Evolutionary conservation across 345 rosid genomes (phyloP), one percentile per base, ranked within the genome.

Genomic region (Lepidium africanum): DNA sequence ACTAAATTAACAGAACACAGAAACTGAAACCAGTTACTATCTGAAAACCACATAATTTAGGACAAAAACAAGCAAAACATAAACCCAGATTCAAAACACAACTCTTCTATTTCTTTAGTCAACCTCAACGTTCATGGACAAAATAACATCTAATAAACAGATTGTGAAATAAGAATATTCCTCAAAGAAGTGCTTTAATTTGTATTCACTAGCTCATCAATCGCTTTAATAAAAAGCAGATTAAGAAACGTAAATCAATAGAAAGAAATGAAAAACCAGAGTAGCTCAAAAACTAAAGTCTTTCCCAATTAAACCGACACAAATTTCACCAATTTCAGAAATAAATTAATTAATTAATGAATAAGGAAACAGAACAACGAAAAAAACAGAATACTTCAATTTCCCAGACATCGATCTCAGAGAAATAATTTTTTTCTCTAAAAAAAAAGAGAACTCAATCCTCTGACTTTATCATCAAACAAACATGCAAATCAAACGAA

Each of bases 351-450:
- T 35, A 14, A 7, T 7, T n/a, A 38, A 21, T 23, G 0, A 62
- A 27, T 47, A 61, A 59, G n/a, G 10, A 11, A 10, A 48, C 12
- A 63, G n/a, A 38, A 10, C 19, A 55, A 35, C 11, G 8, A n/a
- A 15, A 7, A 14, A 60, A 61, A 71, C 57, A 55, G 42, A 63
- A 39, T 56, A 37, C 17, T 67, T 52, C 59, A 37, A 53, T 68
- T 68, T 68, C 73, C 64, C 17, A 74, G 59, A 67, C 73, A 59
- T 60, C 63, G 72, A 66, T 35, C 43, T 51, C 35, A 58, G 59
- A 30, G 11, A 45, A 50, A 36, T 23, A 23, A 5, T 1, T 4
- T 23, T 40, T 13, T 7, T 5, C 32, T 37, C 48, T 10, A 11
- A 30, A 25, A 41, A 8, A 63, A 4, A 16, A 30, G n/a, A n/a